Evolutionary conservation across 495 filamentous ascomycete genomes (phyloP), one percentile per base, ranked within the genome.

Genomic region (Lentithecium fluviatile): DNA sequence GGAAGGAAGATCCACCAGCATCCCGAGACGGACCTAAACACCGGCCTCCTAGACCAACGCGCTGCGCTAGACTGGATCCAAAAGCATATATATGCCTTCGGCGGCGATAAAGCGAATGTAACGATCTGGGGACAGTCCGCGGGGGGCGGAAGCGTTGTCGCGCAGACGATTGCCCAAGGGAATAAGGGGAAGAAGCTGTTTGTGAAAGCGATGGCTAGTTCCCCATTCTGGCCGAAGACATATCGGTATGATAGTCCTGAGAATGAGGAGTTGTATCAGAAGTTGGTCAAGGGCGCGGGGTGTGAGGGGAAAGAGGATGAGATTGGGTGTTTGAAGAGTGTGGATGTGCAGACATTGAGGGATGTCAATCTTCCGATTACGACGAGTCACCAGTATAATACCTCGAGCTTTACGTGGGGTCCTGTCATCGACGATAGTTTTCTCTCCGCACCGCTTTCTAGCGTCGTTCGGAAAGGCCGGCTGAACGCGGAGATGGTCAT

Each of bases 201-300:
- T 50, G 62, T 29, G 15, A 80, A 81, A 61, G 84, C 83, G 0
- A 75, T 85, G n/a, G 80, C 80, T 5, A 82, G 78, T 56, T 81
- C 77, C 2, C 84, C 83, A 0, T 87, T 83, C 67, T 85, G 83
- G 83, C 81, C 80, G 0, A 82, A 80, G 64, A 82, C 79, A 13
- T 84, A 85, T 66, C 54, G 60, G 4, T 80, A 79, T 62, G 73
- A 83, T 46, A 69, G 69, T 2, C 72, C 76, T 6, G 73, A 82
- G 58, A 73, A 80, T 2, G 77, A 84, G 57, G 76, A 57, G 15
- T 74, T 82, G 1, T 83, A 82, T 59, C 64, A 74, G 47, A 68
- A 74, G 13, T 52, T 82, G 12, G 75, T 70, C 0, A 72, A 74
- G 40, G 60, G 77, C 11, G 80, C 77, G 0, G 79, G 79, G 2